Evolutionary conservation across 345 rosid species (phyloP), one percentile per base, ranked within the genome.

Genomic region (Dipteronia dyeriana): DNA sequence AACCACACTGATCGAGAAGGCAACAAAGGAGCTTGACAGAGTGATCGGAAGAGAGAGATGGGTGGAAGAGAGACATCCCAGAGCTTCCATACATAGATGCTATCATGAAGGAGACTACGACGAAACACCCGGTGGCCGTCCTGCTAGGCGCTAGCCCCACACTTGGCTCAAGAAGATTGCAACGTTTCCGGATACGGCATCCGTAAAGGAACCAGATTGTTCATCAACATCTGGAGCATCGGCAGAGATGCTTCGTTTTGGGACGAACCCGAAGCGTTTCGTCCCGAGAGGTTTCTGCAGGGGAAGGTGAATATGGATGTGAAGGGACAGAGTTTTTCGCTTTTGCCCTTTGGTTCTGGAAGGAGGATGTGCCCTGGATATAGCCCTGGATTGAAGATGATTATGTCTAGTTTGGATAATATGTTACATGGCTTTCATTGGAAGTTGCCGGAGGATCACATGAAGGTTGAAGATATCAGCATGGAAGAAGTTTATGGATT

Each of bases 331-430:
- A n/a, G 67, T 22, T 85, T 82, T 47, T 78, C 71, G 83, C 17
- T 82, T 62, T 51, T 85, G 71, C 85, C 87, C 7, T 85, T 85
- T 20, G 87, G 87, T 0, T 67, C 82, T 0, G 87, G 87, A 17
- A 65, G 87, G 72, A 77, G 85, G 65, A 81, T 78, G 84, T 84
- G 86, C 43, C 86, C 84, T 13, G 86, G 86, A 9, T 75, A 72
- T 31, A 79, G 23, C 20, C 76, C 76, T 39, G 84, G 87, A 38
- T 39, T 57, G 12, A 80, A 73, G 72, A 41, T 66, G 71, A 75
- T 83, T 45, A 73, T 25, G 7, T 59, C 84, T 41, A 79, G 53
- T 26, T 38, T 84, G 43, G 84, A 84, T 1, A 84, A 79, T 43
- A 23, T 81, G 66, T 60, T 84, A 22, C 83, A 84, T 66, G 81